phyloP scores from a whole-genome alignment of 495 filamentous ascomycete species.

The Pyronema omphalodes region DNA sequence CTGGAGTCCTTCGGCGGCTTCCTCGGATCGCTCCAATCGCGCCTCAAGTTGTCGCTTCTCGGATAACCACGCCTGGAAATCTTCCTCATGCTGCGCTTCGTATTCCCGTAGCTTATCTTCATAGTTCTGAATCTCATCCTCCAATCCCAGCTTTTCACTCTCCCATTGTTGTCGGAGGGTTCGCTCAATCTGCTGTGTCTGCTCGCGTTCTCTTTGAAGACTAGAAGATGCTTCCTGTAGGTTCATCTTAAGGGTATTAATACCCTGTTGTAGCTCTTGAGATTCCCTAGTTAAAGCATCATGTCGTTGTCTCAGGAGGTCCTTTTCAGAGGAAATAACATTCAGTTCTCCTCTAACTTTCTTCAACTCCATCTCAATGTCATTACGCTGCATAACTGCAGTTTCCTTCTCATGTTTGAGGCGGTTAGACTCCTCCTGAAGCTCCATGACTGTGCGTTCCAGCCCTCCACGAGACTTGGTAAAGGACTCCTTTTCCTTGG shows the following conservation, averaged over 20 bases:
- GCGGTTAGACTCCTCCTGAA: background rate
- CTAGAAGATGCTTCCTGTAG: conserved; percentile 29
- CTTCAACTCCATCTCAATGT: conserved; percentile 30
- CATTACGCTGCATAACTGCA: conserved; percentile 6
- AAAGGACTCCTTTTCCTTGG: background rate
- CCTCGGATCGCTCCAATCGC: conserved; percentile 48
- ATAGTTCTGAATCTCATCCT: conserved; percentile 49
- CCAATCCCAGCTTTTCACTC: conserved; percentile 41
- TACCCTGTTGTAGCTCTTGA: conserved; percentile 39
- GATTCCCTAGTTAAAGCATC: conserved; percentile 52
- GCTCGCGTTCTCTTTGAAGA: conserved; percentile 22
- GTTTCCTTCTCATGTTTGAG: conserved; percentile 16
- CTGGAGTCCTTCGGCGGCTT: conserved; percentile 50
- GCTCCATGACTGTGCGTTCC: background rate
- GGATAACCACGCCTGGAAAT: conserved; percentile 52
- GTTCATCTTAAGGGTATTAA: conserved; percentile 30
- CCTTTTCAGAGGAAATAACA: conserved; percentile 45
- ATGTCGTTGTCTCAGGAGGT: conserved; percentile 49
- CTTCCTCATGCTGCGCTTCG: conserved; percentile 48
- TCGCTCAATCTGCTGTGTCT: conserved; percentile 13
- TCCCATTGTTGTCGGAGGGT: conserved; percentile 35
- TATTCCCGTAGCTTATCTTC: conserved; percentile 57
- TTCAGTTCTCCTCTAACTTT: conserved; percentile 37
- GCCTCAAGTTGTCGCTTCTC: conserved; percentile 44
- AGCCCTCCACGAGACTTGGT: background rate